Base-by-base conservation (phyloP, 2,329 filamentous ascomycete genomes). In the Pezicula carpinea region DNA sequence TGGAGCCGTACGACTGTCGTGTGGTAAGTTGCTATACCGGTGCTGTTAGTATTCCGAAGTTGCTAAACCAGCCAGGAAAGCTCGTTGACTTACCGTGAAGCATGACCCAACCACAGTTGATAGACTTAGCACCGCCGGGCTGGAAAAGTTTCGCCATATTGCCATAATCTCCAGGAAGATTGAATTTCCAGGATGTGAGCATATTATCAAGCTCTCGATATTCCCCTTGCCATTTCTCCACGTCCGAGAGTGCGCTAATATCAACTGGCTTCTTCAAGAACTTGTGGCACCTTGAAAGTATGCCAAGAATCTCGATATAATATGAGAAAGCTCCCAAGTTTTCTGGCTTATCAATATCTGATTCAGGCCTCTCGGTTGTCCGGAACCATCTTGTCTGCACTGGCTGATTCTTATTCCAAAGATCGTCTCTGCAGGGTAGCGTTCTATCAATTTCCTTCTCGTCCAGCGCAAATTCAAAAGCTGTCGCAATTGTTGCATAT, bases 241-340 rank as follows among this genome's bases (percentile, higher is more conserved):
- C 91, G 57, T 96, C 91, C 5, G 83, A 80, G 8, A 90, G 69
- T 6, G 87, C 86, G 40, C 86, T 85, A 51, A 96, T 96, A 61
- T 96, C 89, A 26, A 96, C 88, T 0, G 91, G 90, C 55, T 85
- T 83, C 64, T 95, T 95, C 47, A 96, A 70, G 56, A 96, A 96
- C 44, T 86, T 80, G 69, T 96, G 91, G 46, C 96, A 89, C 53
- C 87, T 83, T 44, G 89, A 91, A 2, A 96, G 72, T 44, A 96
- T 91, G 2, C 89, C 89, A 4, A 96, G 72, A 15, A 96, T 86
- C 64, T 96, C 91, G 50, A 96, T 84, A 62, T 95, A 95, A 62
- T 93, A 91, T 7, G 87, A 87, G 65, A 96, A 95, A 0, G 88
- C 83, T 1, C 91, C 91, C 0, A 96, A 71, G 55, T 95, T 91